phyloP scores from a whole-genome alignment of 2,329 filamentous ascomycete species.

The Nemania sp. region DNA sequence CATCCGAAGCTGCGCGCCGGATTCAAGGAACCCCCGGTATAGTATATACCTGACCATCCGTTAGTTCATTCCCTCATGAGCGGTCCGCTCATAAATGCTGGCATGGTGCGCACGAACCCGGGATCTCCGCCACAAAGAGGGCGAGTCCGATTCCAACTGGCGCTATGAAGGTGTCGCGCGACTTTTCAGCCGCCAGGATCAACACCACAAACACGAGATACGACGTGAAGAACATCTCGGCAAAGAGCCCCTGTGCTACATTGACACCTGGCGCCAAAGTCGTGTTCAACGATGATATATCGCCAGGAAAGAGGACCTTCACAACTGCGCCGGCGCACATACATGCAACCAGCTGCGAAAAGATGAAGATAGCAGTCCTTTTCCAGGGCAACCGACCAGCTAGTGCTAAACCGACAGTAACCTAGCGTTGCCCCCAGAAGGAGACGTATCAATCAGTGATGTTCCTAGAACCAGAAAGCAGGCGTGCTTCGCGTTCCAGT shows the following conservation, averaged over 20 bases:
- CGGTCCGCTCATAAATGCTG: background rate
- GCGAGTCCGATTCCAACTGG: constrained; percentile 75
- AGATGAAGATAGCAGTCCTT: constrained; percentile 61
- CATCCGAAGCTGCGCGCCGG: constrained; percentile 59
- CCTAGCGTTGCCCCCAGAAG: constrained; percentile 42
- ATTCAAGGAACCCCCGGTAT: constrained; percentile 58
- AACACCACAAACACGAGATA: constrained; percentile 70
- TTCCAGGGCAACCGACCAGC: constrained; percentile 61
- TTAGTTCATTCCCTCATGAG: background rate
- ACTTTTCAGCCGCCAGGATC: constrained; percentile 76
- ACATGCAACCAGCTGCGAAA: constrained; percentile 64
- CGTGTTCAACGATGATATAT: constrained; percentile 51
- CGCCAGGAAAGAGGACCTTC: constrained; percentile 64
- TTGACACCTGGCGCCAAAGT: constrained; percentile 41
- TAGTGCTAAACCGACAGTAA: constrained; percentile 64
- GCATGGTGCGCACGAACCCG: constrained; percentile 48
- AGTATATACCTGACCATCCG: constrained; percentile 52
- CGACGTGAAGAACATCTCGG: constrained; percentile 71
- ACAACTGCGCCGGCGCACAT: constrained; percentile 69
- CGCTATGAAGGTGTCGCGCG: constrained; percentile 73
- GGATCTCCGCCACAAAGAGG: constrained; percentile 66
- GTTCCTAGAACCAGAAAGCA: background rate
- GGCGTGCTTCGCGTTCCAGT: background rate
- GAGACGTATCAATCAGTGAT: constrained; percentile 6
- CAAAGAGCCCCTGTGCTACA: constrained; percentile 65